phyloP scores from a whole-genome alignment of 495 filamentous ascomycete species.

The Filosporella fistucella region DNA sequence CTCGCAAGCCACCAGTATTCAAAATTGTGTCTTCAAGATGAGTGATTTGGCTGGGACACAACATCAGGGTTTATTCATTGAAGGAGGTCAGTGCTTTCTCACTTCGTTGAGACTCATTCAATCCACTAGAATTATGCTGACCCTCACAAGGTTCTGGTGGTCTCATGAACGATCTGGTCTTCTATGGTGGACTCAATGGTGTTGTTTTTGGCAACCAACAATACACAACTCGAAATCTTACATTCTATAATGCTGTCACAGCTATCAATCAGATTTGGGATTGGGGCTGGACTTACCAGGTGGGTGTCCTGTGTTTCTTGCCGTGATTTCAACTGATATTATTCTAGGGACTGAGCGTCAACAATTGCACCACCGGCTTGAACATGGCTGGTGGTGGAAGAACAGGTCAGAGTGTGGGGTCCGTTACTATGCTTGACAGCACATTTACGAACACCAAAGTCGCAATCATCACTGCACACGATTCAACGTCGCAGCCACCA shows the following conservation, averaged over 20 bases:
- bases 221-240: constrained; percentile 37
- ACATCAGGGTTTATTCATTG: constrained; percentile 66
- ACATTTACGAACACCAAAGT: constrained; percentile 42
- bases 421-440: constrained; percentile 66
- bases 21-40: constrained; percentile 79
- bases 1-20: constrained; percentile 70
- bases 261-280: constrained; percentile 50
- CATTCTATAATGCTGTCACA: constrained; percentile 49
- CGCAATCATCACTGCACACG: constrained; percentile 29
- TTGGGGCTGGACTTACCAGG: constrained; percentile 38
- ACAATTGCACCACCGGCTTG: constrained; percentile 58
- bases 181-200: constrained; percentile 66
- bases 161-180: constrained; percentile 59
- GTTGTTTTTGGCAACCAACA: constrained; percentile 66
- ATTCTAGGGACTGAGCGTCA: constrained; percentile 48
- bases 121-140: constrained; percentile 30
- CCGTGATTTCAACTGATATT: too few relatives aligned
- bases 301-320: constrained; percentile 1
- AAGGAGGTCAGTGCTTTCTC: constrained; percentile 48
- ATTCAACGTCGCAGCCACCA: constrained; percentile 44
- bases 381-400: constrained; percentile 51
- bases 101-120: constrained; percentile 19
- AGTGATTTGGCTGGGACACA: constrained; percentile 49
- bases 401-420: constrained; percentile 47
- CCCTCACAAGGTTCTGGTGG: constrained; percentile 56